Evolutionary conservation across 768 basidiomycete genomes (phyloP).

Genomic region (Tylopilus felleus): DNA sequence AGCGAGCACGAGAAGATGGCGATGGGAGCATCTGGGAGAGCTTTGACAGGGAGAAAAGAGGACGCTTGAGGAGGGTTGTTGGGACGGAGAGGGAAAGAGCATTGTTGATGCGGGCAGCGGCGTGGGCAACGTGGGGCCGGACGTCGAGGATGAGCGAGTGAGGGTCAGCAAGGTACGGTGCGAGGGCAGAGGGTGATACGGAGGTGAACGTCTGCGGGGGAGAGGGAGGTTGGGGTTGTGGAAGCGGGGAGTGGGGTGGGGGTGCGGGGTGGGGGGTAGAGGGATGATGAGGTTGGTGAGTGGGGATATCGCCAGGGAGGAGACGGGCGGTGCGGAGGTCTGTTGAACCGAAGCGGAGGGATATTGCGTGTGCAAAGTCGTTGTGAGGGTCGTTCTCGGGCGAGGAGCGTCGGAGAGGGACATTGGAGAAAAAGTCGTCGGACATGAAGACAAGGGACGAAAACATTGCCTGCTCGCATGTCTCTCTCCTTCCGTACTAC

Average conservation of each 20-base stretch:
- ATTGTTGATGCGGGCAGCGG: slow-evolving; percentile 57
- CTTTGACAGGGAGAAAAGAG: slow-evolving; percentile 75
- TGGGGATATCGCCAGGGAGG: slow-evolving; percentile 22
- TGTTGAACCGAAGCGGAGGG: slow-evolving; percentile 40
- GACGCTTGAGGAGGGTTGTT: slow-evolving; percentile 90
- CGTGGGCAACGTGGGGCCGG: slow-evolving; percentile 74
- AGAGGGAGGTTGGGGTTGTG: not conserved
- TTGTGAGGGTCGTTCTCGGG: slow-evolving; percentile 29
- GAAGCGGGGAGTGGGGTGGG: not conserved
- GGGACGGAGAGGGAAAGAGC: slow-evolving; percentile 89
- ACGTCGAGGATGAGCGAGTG: slow-evolving; percentile 78
- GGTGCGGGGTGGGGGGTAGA: slow-evolving; percentile 2
- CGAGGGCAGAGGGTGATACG: slow-evolving; percentile 31
- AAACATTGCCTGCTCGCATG: not conserved
- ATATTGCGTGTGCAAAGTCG: slow-evolving; percentile 55
- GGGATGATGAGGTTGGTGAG: slow-evolving; percentile 18
- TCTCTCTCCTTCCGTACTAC: not conserved
- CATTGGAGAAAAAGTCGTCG: slow-evolving; percentile 43
- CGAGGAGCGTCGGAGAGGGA: slow-evolving; percentile 17
- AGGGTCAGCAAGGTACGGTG: slow-evolving; percentile 32
- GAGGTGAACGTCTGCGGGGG: slow-evolving; percentile 20
- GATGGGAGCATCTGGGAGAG: slow-evolving; percentile 80
- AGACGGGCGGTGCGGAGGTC: slow-evolving; percentile 39
- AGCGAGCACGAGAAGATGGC: slow-evolving; percentile 50
- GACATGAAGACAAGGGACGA: slow-evolving; percentile 12